phyloP scores from a whole-genome alignment of 2,329 filamentous ascomycete species.

The Apiospora kogelbergensis region DNA sequence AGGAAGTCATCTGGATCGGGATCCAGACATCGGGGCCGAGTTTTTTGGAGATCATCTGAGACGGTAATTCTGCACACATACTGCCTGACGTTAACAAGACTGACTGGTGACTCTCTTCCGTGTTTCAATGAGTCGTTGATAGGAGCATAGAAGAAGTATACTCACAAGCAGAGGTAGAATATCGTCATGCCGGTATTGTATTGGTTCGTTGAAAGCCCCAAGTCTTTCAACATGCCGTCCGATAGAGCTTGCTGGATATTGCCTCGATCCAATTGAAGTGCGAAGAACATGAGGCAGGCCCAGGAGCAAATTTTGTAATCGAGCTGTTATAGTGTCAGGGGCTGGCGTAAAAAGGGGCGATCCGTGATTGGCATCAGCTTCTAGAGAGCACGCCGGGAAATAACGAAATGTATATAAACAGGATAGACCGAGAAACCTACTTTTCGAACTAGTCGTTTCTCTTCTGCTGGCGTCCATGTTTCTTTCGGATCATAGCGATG shows the following conservation, averaged over 20 bases:
- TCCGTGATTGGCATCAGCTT: background rate
- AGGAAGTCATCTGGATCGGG: constrained; percentile 35
- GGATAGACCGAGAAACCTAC: background rate
- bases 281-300: constrained; percentile 55
- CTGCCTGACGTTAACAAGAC: background rate
- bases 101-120: no score
- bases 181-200: constrained; percentile 16
- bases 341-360: background rate
- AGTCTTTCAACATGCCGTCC: constrained; percentile 33
- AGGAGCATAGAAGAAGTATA: no score
- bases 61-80: constrained; percentile 23
- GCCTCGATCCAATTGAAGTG: constrained; percentile 49
- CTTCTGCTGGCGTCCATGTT: constrained; percentile 14
- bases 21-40: constrained; percentile 28
- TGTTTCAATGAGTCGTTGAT: background rate
- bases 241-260: constrained; percentile 40
- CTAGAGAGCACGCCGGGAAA: no score
- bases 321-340: constrained; percentile 21
- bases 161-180: constrained; percentile 17
- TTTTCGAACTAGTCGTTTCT: constrained; percentile 15
- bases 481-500: constrained; percentile 14
- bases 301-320: constrained; percentile 50
- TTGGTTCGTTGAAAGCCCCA: constrained; percentile 32
- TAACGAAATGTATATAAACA: background rate
- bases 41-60: constrained; percentile 25